Evolutionary conservation across 2,329 filamentous ascomycete genomes (phyloP), one percentile per base, ranked within the genome.

Genomic region (Colletotrichum acutatum): DNA sequence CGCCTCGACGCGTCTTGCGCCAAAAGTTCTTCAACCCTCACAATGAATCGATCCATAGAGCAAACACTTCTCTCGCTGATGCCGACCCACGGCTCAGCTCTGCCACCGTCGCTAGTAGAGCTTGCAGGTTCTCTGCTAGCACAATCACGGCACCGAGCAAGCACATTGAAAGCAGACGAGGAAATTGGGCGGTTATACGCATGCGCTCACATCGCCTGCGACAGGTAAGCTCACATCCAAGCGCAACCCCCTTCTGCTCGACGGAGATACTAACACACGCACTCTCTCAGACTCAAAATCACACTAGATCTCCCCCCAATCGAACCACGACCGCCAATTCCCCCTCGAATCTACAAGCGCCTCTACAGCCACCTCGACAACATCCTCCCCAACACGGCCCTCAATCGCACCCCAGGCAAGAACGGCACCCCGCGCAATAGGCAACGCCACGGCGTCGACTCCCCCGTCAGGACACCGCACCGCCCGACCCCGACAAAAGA

Each of bases 131-230:
- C 92, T 9, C 86, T 97, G 7, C 89, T 97, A 57, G 92, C 94
- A 2, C 95, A 97, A 82, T 97, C 95, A 14, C 91, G 94, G 42
- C 90, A 91, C 79, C 92, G 91, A 78, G 94, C 94, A 62, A 92
- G 90, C 78, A 93, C 90, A 19, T 86, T 98, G 66, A 97, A 95
- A 80, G 88, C 91, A 3, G 94, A 97, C 68, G 95, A 98, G 81
- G 95, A 98, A 81, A 91, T 97, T 75, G 94, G 93, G n/a, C 89
- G 95, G 24, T 88, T 90, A 5, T 97, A 97, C 81, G 93, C 93
- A 4, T 98, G 95, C 80, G 93, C 94, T 16, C 92, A 98, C 82
- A 89, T 99, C 73, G 97, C 97, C 24, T 98, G 95, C 80, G 94
- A 96, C 77, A 90, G 94, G 93, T 94, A 83, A 57, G 77, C 61